phyloP scores from a whole-genome alignment of 2,329 filamentous ascomycete genomes.

The Alternaria triticina region DNA sequence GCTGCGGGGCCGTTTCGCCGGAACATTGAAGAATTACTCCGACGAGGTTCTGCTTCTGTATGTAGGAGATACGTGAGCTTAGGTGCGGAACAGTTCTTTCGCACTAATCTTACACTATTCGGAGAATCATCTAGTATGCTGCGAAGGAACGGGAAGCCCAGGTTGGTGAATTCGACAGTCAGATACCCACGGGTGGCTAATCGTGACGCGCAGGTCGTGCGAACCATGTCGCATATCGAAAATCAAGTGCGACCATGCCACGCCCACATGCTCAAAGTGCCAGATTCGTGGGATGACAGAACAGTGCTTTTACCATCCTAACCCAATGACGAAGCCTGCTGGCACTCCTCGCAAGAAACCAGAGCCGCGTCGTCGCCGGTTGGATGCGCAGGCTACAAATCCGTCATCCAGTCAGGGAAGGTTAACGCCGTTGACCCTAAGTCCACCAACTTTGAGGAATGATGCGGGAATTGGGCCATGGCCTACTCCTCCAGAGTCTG shows the following conservation, averaged over 20 bases:
- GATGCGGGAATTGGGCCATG: conserved; percentile 30
- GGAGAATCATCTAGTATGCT: conserved; percentile 28
- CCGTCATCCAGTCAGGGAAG: conserved; percentile 23
- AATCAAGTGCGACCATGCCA: conserved; percentile 44
- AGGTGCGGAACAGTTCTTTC: background rate
- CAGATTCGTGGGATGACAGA: conserved; percentile 40
- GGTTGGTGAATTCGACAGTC: conserved; percentile 25
- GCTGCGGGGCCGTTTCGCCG: background rate
- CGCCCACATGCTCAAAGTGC: conserved; percentile 45
- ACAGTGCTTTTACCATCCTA: conserved; percentile 47
- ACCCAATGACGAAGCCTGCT: conserved; percentile 46
- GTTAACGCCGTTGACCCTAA: conserved; percentile 31
- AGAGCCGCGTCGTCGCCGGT: conserved; percentile 37
- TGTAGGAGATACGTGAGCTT: background rate
- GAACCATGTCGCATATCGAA: conserved; percentile 48
- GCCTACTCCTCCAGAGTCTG: conserved; percentile 41
- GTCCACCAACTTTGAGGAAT: conserved; percentile 37
- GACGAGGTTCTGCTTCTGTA: background rate
- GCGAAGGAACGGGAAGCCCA: conserved; percentile 46
- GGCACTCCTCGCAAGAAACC: conserved; percentile 45
- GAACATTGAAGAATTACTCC: background rate
- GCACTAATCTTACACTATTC: background rate
- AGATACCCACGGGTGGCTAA: background rate
- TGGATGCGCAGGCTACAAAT: conserved; percentile 21
- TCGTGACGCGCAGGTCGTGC: conserved; percentile 31